phyloP scores from a whole-genome alignment of 2,329 filamentous ascomycete genomes.

The Dactylellina parvicollis region DNA sequence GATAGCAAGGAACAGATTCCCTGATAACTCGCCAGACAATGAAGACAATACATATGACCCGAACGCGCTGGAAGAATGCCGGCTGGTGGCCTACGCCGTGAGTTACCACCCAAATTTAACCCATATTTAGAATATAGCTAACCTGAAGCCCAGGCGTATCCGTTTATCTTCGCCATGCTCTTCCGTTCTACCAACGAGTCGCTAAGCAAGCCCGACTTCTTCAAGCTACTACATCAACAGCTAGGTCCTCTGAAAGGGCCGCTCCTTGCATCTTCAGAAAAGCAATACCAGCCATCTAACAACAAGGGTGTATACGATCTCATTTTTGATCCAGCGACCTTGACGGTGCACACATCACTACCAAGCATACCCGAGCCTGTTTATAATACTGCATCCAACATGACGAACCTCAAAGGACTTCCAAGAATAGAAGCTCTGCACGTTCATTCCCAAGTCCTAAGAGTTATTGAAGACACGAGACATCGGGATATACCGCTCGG shows the following conservation, averaged over 20 bases:
- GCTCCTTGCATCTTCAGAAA: constrained; percentile 66
- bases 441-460: constrained; percentile 73
- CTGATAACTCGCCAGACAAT: not conserved
- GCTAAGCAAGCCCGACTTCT: constrained; percentile 68
- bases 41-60: constrained; percentile 45
- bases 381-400: constrained; percentile 55
- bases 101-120: not conserved
- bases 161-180: constrained; percentile 81
- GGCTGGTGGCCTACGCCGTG: constrained; percentile 57
- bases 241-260: constrained; percentile 70
- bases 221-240: constrained; percentile 71
- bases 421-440: constrained; percentile 70
- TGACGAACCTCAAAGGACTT: constrained; percentile 53
- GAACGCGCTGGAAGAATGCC: constrained; percentile 55
- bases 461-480: constrained; percentile 65
- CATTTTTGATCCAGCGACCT: constrained; percentile 69
- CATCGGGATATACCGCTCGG: constrained; percentile 42
- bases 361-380: constrained; percentile 71
- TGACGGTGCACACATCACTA: constrained; percentile 72
- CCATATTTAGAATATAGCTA: not conserved
- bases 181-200: constrained; percentile 72
- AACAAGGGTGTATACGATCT: constrained; percentile 67
- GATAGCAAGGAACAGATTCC: constrained; percentile 16
- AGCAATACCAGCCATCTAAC: constrained; percentile 65
- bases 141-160: constrained; percentile 60